phyloP scores from a whole-genome alignment of 352 stramenopile genomes.

The Pythium periplocum region DNA sequence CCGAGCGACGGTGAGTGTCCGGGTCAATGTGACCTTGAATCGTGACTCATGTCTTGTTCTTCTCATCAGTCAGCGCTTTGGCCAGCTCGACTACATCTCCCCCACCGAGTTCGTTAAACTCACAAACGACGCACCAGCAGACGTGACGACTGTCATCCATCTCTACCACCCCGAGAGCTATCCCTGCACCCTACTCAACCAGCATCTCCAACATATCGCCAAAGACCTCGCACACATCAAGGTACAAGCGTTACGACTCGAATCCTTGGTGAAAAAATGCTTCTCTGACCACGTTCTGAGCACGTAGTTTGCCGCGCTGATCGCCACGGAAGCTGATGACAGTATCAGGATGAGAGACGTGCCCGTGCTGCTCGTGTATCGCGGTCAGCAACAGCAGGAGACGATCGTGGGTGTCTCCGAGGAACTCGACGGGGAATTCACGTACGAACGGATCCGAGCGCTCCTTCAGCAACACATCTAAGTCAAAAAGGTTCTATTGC shows the following conservation, averaged over 20 bases:
- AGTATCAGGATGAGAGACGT: conserved; percentile 62
- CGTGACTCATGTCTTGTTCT: too few species aligned
- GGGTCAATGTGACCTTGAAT: background rate
- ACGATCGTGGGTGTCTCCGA: conserved; percentile 51
- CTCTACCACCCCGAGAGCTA: conserved; percentile 72
- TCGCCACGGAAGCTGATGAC: conserved; percentile 59
- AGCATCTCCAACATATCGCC: conserved; percentile 52
- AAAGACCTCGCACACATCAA: conserved; percentile 52
- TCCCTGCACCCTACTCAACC: conserved; percentile 63
- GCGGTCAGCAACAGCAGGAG: conserved; percentile 42
- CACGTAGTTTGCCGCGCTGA: conserved; percentile 50
- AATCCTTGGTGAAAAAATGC: conserved; percentile 1
- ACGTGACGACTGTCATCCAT: conserved; percentile 41
- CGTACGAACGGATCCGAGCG: conserved; percentile 28
- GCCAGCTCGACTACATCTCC: conserved; percentile 49
- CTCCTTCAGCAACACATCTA: background rate
- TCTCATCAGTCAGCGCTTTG: conserved; percentile 32
- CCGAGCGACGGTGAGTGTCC: conserved; percentile 16
- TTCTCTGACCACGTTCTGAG: background rate
- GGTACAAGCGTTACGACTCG: conserved; percentile 20
- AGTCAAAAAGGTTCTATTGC: too few species aligned
- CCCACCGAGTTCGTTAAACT: conserved; percentile 55
- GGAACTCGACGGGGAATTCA: conserved; percentile 63
- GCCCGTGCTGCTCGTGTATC: conserved; percentile 64
- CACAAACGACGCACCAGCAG: conserved; percentile 16